Percentiles rank a stretch among this genome's conserved stretches.
phyloP scores from a whole-genome alignment of 176 grass and related monocot species.

The Neostapfia colusana region DNA sequence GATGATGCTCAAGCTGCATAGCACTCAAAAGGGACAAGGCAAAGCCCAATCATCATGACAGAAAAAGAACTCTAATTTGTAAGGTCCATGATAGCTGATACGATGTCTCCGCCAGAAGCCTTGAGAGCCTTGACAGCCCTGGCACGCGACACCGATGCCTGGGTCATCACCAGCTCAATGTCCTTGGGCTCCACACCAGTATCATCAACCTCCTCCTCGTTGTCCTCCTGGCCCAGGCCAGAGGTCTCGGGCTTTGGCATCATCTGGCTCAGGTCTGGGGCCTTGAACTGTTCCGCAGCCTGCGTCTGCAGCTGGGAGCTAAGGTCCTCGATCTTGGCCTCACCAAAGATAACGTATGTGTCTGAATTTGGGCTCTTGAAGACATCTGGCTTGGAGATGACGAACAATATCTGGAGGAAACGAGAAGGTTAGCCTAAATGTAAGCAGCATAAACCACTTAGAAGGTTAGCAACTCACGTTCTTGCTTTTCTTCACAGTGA shows the following conservation, averaged over 20 bases:
- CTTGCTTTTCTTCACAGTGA: conserved; percentile 79
- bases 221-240: conserved; percentile 41
- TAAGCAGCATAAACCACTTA: neutral
- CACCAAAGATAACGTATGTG: conserved; percentile 64
- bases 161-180: conserved; percentile 72
- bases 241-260: conserved; percentile 42
- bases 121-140: conserved; percentile 72
- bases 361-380: conserved; percentile 75
- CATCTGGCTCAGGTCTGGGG: conserved; percentile 50
- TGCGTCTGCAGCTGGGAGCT: conserved; percentile 73
- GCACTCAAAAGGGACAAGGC: neutral
- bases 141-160: conserved; percentile 45
- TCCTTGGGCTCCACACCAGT: conserved; percentile 63
- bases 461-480: conserved; percentile 59
- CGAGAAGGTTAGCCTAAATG: conserved; percentile 1
- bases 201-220: conserved; percentile 59
- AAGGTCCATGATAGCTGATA: conserved; percentile 71
- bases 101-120: conserved; percentile 51
- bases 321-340: conserved; percentile 73
- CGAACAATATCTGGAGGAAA: conserved; percentile 60
- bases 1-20: conserved; percentile 7
- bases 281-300: conserved; percentile 72
- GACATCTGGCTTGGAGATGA: conserved; percentile 72
- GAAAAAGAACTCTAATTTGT: conserved; percentile 37
- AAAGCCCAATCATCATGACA: neutral